A percentile compares a stretch with the other conserved stretches of the same genome.
Conservation (phyloP, 331 rosid species). For the Rosa hybrid region DNA sequence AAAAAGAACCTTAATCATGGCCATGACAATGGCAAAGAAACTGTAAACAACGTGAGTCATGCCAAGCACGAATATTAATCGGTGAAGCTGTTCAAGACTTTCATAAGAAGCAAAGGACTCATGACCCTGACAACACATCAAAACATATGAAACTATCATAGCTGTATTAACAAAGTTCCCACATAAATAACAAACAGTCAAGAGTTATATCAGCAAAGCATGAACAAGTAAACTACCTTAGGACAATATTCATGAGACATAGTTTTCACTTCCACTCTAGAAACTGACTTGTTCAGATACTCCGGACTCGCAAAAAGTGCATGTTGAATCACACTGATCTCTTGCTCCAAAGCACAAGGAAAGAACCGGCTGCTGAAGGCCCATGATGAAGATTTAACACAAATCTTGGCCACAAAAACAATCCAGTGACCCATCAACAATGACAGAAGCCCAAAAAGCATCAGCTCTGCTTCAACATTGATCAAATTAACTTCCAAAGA, state of each 20-base stretch:
- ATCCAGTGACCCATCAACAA: slow-evolving; percentile 94
- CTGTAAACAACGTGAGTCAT: slow-evolving; percentile 78
- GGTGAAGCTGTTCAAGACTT: slow-evolving; percentile 95
- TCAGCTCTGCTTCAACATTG: slow-evolving; percentile 61
- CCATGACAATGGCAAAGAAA: slow-evolving; percentile 68
- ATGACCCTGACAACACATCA: slow-evolving; percentile 54
- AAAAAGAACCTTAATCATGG: slow-evolving; percentile 75
- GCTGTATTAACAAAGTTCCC: neutral
- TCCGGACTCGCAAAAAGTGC: slow-evolving; percentile 28
- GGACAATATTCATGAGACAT: slow-evolving; percentile 58
- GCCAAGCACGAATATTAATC: slow-evolving; percentile 79
- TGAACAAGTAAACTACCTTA: slow-evolving; percentile 44
- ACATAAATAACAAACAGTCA: neutral
- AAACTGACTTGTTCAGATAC: slow-evolving; percentile 42
- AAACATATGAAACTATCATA: slow-evolving; percentile 12
- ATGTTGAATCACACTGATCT: slow-evolving; percentile 20
- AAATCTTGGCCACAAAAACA: slow-evolving; percentile 75
- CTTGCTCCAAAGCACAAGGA: slow-evolving; percentile 57
- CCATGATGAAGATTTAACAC: slow-evolving; percentile 68
- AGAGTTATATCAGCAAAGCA: neutral
- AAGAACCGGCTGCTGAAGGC: slow-evolving; percentile 59
- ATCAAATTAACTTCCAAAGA: slow-evolving; percentile 2
- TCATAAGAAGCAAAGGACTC: slow-evolving; percentile 85
- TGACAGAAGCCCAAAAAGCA: slow-evolving; percentile 88
- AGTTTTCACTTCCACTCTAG: slow-evolving; percentile 30